Evolutionary conservation across 176 grass and related monocot genomes (phyloP).

Genomic region (Eleusine indica): DNA sequence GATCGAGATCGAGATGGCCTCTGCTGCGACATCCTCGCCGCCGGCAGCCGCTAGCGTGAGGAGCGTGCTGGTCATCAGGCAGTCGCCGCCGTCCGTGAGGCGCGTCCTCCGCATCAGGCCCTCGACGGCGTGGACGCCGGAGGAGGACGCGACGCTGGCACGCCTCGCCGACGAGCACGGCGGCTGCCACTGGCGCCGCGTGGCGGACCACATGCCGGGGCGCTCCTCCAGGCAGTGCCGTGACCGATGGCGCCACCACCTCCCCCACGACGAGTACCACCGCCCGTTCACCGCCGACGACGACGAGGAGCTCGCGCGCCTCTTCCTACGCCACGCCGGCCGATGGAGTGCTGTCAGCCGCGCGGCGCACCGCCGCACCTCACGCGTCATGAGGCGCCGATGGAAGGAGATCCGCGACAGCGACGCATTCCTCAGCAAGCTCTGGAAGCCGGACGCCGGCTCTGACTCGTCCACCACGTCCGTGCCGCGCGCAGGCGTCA

Average conservation of each 20-base stretch:
- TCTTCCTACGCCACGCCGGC: not conserved
- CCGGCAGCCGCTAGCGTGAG: not conserved
- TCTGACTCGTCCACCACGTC: not conserved
- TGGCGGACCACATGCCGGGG: not conserved
- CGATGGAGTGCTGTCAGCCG: not conserved
- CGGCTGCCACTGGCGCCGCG: constrained; percentile 10
- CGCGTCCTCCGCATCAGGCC: not conserved
- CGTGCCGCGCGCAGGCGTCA: not conserved
- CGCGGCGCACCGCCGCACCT: not conserved
- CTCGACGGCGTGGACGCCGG: constrained; percentile 1
- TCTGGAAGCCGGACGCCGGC: not conserved
- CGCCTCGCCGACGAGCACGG: constrained; percentile 8
- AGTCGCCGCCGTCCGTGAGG: not conserved
- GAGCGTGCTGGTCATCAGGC: not conserved
- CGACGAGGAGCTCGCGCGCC: not conserved
- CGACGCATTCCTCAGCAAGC: not conserved
- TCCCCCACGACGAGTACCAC: constrained; percentile 23
- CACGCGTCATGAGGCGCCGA: not conserved
- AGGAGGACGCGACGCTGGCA: constrained; percentile 21
- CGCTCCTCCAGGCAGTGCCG: constrained; percentile 11
- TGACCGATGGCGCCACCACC: constrained; percentile 4
- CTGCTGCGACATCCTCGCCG: not conserved
- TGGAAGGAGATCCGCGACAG: not conserved
- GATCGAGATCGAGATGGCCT: not conserved
- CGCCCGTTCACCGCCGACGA: constrained; percentile 16